These are phyloP conservation scores for Sanghuangporus weigelae DNA, from an alignment of 1,284 basidiomycete genomes.

Conservation along the genomic window DNA sequence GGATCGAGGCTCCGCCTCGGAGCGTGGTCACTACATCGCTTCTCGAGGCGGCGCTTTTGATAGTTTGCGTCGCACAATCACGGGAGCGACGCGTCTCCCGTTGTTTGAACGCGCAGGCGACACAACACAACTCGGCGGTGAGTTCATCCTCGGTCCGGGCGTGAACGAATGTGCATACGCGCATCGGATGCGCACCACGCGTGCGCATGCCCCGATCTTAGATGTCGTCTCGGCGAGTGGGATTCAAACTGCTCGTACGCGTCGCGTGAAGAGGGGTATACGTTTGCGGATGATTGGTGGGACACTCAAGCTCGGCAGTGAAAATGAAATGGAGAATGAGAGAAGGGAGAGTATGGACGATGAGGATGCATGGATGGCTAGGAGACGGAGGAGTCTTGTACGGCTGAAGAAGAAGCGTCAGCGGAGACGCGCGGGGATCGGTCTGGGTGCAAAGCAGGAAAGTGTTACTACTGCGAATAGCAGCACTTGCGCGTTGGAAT, in stretches of 20 bases:
- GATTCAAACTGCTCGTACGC: conserved; percentile 23
- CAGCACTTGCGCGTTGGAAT: background rate
- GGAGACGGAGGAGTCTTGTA: conserved; percentile 36
- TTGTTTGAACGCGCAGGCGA: conserved; percentile 79
- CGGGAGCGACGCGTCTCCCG: conserved; percentile 50
- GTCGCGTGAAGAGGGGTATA: conserved; percentile 2
- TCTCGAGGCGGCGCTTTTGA: conserved; percentile 37
- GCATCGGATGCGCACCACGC: conserved; percentile 68
- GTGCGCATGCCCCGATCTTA: conserved; percentile 64
- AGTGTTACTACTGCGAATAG: background rate
- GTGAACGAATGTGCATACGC: conserved; percentile 45
- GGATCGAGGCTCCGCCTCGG: conserved; percentile 40
- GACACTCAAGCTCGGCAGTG: background rate
- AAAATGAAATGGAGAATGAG: background rate
- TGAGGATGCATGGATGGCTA: conserved; percentile 41
- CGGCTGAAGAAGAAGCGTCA: conserved; percentile 26
- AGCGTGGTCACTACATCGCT: conserved; percentile 57
- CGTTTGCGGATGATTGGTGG: background rate
- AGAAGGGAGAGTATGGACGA: conserved; percentile 27
- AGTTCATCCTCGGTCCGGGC: conserved; percentile 76
- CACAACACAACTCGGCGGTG: conserved; percentile 76
- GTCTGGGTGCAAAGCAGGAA: background rate
- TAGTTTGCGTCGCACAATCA: conserved; percentile 5
- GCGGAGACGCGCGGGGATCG: conserved; percentile 11
- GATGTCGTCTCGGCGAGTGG: conserved; percentile 63